A percentile compares a stretch with the other conserved stretches of the same genome.
phyloP scores from a whole-genome alignment of 345 rosid species.

The Eutrema japonicum region DNA sequence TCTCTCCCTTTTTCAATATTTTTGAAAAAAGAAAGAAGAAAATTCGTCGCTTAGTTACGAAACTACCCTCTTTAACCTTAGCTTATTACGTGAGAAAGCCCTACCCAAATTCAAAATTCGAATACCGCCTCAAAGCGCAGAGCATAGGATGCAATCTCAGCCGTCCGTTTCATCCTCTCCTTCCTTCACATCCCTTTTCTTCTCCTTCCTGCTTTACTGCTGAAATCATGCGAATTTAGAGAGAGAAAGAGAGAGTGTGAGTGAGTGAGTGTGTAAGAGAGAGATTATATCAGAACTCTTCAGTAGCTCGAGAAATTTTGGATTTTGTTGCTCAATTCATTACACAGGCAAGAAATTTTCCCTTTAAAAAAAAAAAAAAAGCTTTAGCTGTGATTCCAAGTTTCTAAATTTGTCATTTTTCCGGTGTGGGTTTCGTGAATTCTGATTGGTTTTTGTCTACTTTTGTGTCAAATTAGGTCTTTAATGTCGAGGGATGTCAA shows the following conservation, averaged over 20 bases:
- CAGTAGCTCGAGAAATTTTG: slow-evolving; percentile 33
- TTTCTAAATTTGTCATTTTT: neutral
- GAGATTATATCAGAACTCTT: slow-evolving; percentile 22
- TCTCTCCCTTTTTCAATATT: neutral
- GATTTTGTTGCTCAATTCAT: slow-evolving; percentile 49
- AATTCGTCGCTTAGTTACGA: neutral
- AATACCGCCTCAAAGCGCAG: slow-evolving; percentile 44
- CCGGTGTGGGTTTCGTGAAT: neutral
- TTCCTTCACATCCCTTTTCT: slow-evolving; percentile 6
- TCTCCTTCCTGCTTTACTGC: slow-evolving; percentile 39
- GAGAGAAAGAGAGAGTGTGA: neutral
- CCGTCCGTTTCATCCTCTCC: slow-evolving; percentile 46
- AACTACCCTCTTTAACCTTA: neutral
- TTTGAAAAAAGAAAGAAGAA: neutral
- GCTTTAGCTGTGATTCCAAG: slow-evolving; percentile 11
- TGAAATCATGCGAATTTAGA: slow-evolving; percentile 37
- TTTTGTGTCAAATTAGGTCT: slow-evolving; percentile 14
- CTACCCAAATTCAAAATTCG: slow-evolving; percentile 53
- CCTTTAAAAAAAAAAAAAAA: too few relatives aligned
- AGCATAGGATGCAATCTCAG: slow-evolving; percentile 47
- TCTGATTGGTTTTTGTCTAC: neutral
- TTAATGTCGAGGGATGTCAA: slow-evolving; percentile 76
- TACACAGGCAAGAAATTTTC: slow-evolving; percentile 49
- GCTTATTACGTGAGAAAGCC: slow-evolving; percentile 26
- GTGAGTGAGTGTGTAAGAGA: slow-evolving; percentile 20